Percentiles rank a stretch among this genome's conserved stretches.
These are phyloP conservation scores for Cercospora sojina DNA, from an alignment of 2,329 filamentous ascomycete genomes.

Conservation along the genomic window DNA sequence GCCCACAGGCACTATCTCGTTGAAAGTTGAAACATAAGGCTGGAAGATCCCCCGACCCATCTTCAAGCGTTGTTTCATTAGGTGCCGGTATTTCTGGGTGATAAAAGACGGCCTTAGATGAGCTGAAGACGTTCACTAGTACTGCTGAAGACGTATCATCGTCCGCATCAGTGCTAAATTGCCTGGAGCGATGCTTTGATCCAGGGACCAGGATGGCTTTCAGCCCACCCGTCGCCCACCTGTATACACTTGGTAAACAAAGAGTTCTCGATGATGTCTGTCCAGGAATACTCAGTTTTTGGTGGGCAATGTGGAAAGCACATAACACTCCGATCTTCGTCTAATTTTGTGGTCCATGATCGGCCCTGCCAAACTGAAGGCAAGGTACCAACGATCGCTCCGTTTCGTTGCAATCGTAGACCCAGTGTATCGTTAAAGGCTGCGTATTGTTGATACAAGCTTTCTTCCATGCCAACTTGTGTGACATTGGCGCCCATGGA, in stretches of 20 bases:
- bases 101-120: not conserved
- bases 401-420: not conserved
- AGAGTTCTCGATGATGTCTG: accelerated
- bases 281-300: too few relatives aligned
- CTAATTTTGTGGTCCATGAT: not conserved
- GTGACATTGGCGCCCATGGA: too few relatives aligned
- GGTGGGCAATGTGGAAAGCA: not conserved
- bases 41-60: not conserved
- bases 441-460: too few relatives aligned
- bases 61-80: not conserved
- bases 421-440: too few relatives aligned
- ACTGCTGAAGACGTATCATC: not conserved
- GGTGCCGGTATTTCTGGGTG: not conserved
- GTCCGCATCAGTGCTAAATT: not conserved
- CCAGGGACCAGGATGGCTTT: not conserved
- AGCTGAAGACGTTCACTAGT: not conserved
- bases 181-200: not conserved
- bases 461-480: too few relatives aligned
- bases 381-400: not conserved
- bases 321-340: not conserved
- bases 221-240: not conserved
- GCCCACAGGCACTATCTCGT: not conserved
- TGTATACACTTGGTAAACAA: not conserved
- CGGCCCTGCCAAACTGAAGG: not conserved
- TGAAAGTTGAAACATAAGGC: not conserved